Evolutionary conservation across 257 asterid genomes (phyloP), one percentile per base, ranked within the genome.

Genomic region (Vinca minor): DNA sequence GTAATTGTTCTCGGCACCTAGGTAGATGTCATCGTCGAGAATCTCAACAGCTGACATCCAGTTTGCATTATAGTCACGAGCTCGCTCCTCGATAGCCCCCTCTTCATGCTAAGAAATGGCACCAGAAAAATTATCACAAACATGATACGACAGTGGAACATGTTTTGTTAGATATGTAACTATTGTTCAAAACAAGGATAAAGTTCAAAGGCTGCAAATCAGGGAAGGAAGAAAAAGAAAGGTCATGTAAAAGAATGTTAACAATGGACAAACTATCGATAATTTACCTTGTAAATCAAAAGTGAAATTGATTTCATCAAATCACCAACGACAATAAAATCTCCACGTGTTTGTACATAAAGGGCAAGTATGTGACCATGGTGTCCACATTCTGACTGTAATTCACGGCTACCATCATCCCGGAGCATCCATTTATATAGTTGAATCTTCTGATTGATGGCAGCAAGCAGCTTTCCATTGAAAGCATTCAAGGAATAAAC

Each of bases 21-120:
- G 86, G 80, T 87, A 89, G 35, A 85, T 82, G 69, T 93, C 97
- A 61, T 87, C 97, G 49, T 93, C 96, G 4, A 89, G 95, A 72
- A 93, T 93, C 86, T 89, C 98, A 2, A 93, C 96, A n/a, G 98
- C 97, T 26, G 98, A 82, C 97, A 87, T 93, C 98, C 98, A 93
- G 61, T 93, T 93, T 8, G 96, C 97, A 5, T 93, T 89, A 82
- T 93, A 93, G 80, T 93, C 97, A 35, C 95, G 94, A 8, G 98
- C 98, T 73, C 96, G 89, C 82, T 89, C 98, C 81, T 89, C 96
- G 28, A 93, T 93, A 44, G 98, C 97, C 54, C 98, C 98, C 83
- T 93, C 98, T 75, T 93, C 98, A 3, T 89, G 94, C 98, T 93
- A 81, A 14, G 21, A 57, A 3, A 26, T 32, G 62, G 41, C 29